Evolutionary conservation across 176 grass and related monocot genomes (phyloP), one percentile per base, ranked within the genome.

Genomic region (Paspalum vaginatum): DNA sequence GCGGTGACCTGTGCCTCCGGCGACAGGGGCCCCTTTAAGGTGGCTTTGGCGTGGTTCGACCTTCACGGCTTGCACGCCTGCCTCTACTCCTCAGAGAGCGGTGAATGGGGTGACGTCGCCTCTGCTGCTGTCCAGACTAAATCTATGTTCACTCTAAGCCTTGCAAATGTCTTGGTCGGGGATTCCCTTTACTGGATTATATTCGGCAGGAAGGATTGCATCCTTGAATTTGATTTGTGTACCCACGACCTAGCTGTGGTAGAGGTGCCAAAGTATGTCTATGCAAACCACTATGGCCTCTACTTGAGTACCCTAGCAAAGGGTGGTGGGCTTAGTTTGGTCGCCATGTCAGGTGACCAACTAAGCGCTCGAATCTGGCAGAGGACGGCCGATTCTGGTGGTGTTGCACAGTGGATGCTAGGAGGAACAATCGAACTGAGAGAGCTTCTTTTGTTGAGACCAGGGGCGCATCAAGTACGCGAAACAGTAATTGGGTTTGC

Each of bases 191-290:
- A 39, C 61, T 66, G 76, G 76, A 22, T 79, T 22, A 13, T 39
- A 6, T 78, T 64, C 40, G 60, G 44, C 1, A 2, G 25, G 0
- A 0, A 3, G 25, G 4, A 14, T 14, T 4, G 4, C 6, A 51
- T 65, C 44, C 60, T 78, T 22, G 25, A 78, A 60, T 60, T 64
- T 51, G 60, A 65, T 78, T 1, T 78, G 3, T 59, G 37, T 5
- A 65, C 10, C 3, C 59, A 78, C 17, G 21, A 18, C 24, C 17
- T 40, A 53, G 32, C 46, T 4, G 61, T 42, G 47, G 11, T 66
- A 8, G 20, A 79, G 7, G 18, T 66, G 32, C 48, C 76, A 40
- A 17, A 2, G 2, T 9, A 59, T 59, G 56, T 12, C 4, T 24
- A 57, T 57, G 54, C 54, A 57, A 57, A 57, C 2, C 20, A 22